Evolutionary conservation across 2,329 filamentous ascomycete genomes (phyloP).

Genomic region (Aureobasidium sp.): DNA sequence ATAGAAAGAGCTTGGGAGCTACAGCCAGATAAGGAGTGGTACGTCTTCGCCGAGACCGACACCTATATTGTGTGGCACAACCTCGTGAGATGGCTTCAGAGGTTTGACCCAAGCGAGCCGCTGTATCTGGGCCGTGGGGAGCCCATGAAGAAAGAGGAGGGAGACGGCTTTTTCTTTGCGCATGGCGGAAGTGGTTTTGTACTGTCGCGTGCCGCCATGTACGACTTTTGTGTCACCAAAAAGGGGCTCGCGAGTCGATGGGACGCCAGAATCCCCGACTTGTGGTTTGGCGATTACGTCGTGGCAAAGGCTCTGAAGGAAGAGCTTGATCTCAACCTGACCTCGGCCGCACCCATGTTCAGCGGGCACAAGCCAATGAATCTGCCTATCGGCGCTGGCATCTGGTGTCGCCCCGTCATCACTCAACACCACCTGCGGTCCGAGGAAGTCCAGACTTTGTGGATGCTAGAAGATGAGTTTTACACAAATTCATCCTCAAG

Average conservation of each 20-base stretch:
- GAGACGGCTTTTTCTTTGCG: conserved; percentile 18
- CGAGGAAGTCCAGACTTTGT: conserved; percentile 19
- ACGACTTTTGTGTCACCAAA: conserved; percentile 15
- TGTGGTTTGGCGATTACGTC: conserved; percentile 24
- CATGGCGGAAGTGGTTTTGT: conserved; percentile 24
- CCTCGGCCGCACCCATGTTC: conserved; percentile 20
- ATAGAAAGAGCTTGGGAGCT: conserved; percentile 41
- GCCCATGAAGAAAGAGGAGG: conserved; percentile 17
- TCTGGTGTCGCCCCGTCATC: conserved; percentile 24
- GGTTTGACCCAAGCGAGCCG: conserved; percentile 37
- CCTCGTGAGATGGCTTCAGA: conserved; percentile 40
- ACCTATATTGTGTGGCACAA: conserved; percentile 39
- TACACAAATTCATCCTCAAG: conserved; percentile 16
- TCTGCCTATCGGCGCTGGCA: conserved; percentile 18
- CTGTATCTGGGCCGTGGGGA: conserved; percentile 36
- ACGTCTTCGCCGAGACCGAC: conserved; percentile 47
- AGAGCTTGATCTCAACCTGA: conserved; percentile 21
- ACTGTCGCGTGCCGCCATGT: conserved; percentile 21
- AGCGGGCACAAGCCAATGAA: conserved; percentile 20
- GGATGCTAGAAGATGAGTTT: conserved; percentile 18
- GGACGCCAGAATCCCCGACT: conserved; percentile 20
- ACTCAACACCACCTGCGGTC: conserved; percentile 23
- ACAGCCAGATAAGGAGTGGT: conserved; percentile 42
- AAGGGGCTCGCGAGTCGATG: conserved; percentile 20
- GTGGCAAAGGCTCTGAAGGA: conserved; percentile 22